Percentiles rank a stretch among this genome's conserved stretches.
phyloP scores from a whole-genome alignment of 139 green algal genomes.

The Closterium sp. region DNA sequence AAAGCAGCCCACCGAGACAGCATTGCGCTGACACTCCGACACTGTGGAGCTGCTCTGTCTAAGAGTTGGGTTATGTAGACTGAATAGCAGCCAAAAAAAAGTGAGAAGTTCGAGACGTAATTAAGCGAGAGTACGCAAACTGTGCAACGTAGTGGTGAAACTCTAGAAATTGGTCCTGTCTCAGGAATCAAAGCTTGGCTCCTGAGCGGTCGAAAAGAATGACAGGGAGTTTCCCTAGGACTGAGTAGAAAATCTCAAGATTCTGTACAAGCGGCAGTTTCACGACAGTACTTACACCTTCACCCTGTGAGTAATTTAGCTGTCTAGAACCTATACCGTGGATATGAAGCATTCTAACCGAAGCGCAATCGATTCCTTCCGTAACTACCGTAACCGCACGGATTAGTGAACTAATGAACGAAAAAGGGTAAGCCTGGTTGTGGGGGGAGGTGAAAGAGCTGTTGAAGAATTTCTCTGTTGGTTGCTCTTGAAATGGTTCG shows the following conservation, averaged over 20 bases:
- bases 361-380: background rate
- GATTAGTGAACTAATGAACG: background rate
- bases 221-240: background rate
- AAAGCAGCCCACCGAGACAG: too few relatives aligned
- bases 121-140: too few relatives aligned
- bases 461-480: too few relatives aligned
- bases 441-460: too few relatives aligned
- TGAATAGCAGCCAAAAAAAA: background rate
- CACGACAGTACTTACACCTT: background rate
- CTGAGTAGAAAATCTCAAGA: background rate
- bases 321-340: background rate
- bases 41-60: background rate
- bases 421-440: too few relatives aligned
- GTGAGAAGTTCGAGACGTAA: too few relatives aligned
- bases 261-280: background rate
- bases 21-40: too few relatives aligned
- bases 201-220: background rate
- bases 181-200: background rate
- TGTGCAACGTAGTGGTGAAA: too few relatives aligned
- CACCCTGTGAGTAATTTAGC: background rate
- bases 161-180: too few relatives aligned
- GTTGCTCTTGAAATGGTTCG: too few relatives aligned
- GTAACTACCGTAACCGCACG: background rate
- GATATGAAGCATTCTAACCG: background rate
- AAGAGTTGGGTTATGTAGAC: background rate